phyloP scores from a whole-genome alignment of 2,329 filamentous ascomycete genomes.

The Hymenoscyphus fraxineus region DNA sequence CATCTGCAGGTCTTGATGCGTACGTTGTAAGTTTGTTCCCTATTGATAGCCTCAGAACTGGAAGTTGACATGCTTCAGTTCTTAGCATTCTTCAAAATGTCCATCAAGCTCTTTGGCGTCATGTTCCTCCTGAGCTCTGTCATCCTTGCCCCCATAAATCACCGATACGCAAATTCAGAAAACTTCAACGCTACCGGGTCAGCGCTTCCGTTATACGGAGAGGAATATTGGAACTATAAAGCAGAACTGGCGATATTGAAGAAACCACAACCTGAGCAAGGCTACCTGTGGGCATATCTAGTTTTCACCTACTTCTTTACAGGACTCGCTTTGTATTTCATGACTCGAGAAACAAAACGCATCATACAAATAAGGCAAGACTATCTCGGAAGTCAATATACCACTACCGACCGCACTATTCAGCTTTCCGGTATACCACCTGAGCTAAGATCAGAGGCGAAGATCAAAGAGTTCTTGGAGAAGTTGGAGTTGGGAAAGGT shows the following conservation, averaged over 20 bases:
- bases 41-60: neutral
- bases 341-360: slow-evolving; percentile 76
- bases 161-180: slow-evolving; percentile 49
- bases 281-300: slow-evolving; percentile 87
- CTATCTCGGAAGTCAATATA: slow-evolving; percentile 89
- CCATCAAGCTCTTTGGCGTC: slow-evolving; percentile 74
- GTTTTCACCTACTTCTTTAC: slow-evolving; percentile 95
- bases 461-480: slow-evolving; percentile 83
- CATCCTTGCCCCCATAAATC: slow-evolving; percentile 83
- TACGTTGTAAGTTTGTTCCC: slow-evolving; percentile 66
- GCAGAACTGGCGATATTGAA: slow-evolving; percentile 8
- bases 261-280: slow-evolving; percentile 21
- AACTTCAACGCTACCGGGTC: slow-evolving; percentile 25
- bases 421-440: slow-evolving; percentile 81
- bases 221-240: slow-evolving; percentile 9
- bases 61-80: slow-evolving; percentile 50
- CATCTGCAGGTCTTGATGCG: slow-evolving; percentile 88
- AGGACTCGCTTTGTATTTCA: slow-evolving; percentile 72
- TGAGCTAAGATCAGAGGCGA: slow-evolving; percentile 74
- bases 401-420: slow-evolving; percentile 93
- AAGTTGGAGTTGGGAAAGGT: slow-evolving; percentile 85
- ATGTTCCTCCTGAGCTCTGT: slow-evolving; percentile 78
- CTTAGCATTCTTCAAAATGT: slow-evolving; percentile 92
- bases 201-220: slow-evolving; percentile 1
- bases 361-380: slow-evolving; percentile 84